Conservation (phyloP, 768 basidiomycete species). For the Phanerochaete sordida region DNA sequence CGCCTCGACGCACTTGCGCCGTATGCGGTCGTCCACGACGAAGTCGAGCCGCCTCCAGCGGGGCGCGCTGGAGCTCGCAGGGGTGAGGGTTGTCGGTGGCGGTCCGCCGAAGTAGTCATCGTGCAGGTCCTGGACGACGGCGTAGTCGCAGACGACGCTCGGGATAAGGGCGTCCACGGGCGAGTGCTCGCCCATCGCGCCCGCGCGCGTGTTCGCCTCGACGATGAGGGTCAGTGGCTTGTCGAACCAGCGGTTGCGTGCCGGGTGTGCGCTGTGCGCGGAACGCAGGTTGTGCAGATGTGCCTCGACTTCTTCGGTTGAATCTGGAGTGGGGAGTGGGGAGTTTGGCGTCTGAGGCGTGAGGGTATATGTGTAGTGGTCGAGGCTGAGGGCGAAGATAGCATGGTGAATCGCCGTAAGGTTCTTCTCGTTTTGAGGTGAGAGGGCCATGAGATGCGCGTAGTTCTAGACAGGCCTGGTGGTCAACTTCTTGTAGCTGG, state of each 20-base stretch:
- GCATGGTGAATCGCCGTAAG: conserved; percentile 68
- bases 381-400: conserved; percentile 78
- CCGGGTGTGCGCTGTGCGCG: conserved; percentile 40
- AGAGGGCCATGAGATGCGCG: conserved; percentile 60
- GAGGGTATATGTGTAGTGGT: conserved; percentile 46
- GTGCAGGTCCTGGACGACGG: conserved; percentile 66
- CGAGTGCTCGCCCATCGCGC: conserved; percentile 88
- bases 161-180: conserved; percentile 89
- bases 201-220: conserved; percentile 81
- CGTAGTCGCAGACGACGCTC: conserved; percentile 82
- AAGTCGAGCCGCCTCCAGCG: conserved; percentile 72
- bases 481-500: not conserved
- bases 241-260: conserved; percentile 83
- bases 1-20: conserved; percentile 55
- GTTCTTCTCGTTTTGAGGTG: conserved; percentile 56
- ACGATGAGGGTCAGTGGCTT: conserved; percentile 81
- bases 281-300: conserved; percentile 75
- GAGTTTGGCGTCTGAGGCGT: not conserved
- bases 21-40: conserved; percentile 60
- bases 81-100: not conserved
- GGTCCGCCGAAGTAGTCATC: conserved; percentile 34
- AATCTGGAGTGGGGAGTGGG: conserved; percentile 18
- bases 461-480: conserved; percentile 53
- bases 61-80: not conserved
- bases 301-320: conserved; percentile 48